Base-by-base conservation (phyloP, 306 rosid species). In the Dalbergia oliveri region DNA sequence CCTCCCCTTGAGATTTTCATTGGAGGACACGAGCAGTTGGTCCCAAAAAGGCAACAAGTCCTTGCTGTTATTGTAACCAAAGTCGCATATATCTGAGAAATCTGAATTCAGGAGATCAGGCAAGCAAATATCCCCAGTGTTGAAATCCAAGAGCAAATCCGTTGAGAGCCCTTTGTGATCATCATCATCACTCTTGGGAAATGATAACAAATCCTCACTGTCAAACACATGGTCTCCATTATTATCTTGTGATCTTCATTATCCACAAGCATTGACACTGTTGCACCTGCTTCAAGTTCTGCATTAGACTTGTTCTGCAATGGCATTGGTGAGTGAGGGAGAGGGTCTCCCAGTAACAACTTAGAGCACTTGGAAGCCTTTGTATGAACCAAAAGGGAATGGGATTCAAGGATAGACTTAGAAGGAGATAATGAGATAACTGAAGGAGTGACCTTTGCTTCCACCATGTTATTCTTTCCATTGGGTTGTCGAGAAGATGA, bases 321-420 rank as follows among this genome's bases (percentile, higher is more conserved):
- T 4, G 34, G 61, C 33, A 16, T 3, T 66, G 66, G 34, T n/a
- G 59, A 14, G 13, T n/a, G 18, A 26, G 1, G 47, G 11, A 35
- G 66, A 5, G 77, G 44, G 54, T 49, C 47, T 15, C 61, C 21
- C 23, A 74, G 8, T 4, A 79, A 5, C 1, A 66, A 51, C 41
- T 64, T 69, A 7, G 81, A 73, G 49, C 81, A 84, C 58, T 75
- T 84, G 11, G 78, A 54, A n/a, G 85, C 82, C 9, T 84, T 80
- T 33, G 82, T 58, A 51, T 16, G 82, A 35, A 80, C 73, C 21
- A 80, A 60, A 5, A 50, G 57, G 6, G 57, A 50, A 2, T 21
- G 37, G 0, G 43, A 31, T 9, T 18, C 26, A 9, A 11, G 26
- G 1, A 16, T 18, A 18, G 23, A 5, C 10, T 16, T 18, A 49